Base-by-base conservation (phyloP, 805 yeast genomes). In the Metschnikowia baotianmanensis region DNA sequence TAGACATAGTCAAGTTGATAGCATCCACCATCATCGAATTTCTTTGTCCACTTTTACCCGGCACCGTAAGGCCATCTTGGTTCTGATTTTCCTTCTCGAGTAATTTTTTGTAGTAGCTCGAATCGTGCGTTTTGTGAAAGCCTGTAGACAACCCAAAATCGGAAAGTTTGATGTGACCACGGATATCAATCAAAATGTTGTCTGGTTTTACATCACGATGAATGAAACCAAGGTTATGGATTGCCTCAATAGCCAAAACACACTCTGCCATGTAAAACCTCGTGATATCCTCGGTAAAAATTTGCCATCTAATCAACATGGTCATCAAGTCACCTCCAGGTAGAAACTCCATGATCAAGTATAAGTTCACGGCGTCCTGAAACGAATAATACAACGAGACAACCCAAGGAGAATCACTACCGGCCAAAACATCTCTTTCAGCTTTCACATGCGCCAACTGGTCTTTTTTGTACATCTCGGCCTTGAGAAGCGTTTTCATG, bases 161-260 rank as follows among this genome's bases (percentile, higher is more conserved):
- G 18, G 80, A 73, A 34, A 81, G 65, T 58, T 81, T 81, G 53
- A 81, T 77, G 59, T 81, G 86, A 10, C 86, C 86, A 16, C 77
- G 69, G 51, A 83, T 84, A 61, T 87, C 96, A 52, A 87, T 86
- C 57, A 87, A 73, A 43, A 87, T 91, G 57, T 93, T 93, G 71
- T 93, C 99, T 0, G 99, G 99, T 64, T 93, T 93, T 56, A 93
- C 91, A 63, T 93, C 99, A 65, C 99, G 78, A 65, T 93, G 99
- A 57, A 93, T 93, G 60, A 89, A 89, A 0, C 96, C 96, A 24
- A 88, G 71, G 61, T 86, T 86, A 65, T 89, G 97, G 52, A 89
- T 83, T 5, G 96, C 96, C 58, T 90, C 96, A 45, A 89, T 89
- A 2, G 96, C 96, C 56, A 90, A 72, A 9, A 89, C 96, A 72